phyloP scores from a whole-genome alignment of 768 basidiomycete species.

The Boletus rufocinnamomeus region DNA sequence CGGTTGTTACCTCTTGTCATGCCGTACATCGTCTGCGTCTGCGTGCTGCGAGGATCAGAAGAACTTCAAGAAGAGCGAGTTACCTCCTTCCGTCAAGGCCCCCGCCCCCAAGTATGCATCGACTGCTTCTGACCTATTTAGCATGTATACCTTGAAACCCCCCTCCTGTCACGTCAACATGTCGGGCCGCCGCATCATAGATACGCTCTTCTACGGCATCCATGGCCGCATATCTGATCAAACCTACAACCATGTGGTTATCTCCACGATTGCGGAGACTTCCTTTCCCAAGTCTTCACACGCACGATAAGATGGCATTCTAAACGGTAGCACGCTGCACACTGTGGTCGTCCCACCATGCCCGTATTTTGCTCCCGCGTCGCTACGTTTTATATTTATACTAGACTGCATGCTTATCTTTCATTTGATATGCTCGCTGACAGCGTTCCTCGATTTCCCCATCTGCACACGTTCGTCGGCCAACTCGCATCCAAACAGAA shows the following conservation, averaged over 20 bases:
- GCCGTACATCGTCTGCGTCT: conserved; percentile 1
- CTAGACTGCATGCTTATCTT: conserved; percentile 1
- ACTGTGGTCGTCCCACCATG: neutral
- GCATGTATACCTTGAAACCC: neutral
- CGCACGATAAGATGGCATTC: neutral
- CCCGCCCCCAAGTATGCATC: neutral
- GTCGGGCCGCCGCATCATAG: conserved; percentile 5
- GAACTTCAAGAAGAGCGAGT: neutral
- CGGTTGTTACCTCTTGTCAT: conserved; percentile 1
- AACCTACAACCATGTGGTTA: conserved; percentile 5
- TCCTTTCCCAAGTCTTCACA: conserved; percentile 5
- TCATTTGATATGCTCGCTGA: conserved; percentile 1
- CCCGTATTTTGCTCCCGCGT: neutral
- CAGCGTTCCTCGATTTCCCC: neutral
- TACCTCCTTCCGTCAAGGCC: neutral
- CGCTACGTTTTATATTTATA: neutral
- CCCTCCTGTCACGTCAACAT: neutral
- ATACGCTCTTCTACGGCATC: conserved; percentile 4
- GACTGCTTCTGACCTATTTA: neutral
- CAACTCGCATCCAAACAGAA: neutral
- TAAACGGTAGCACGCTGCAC: neutral
- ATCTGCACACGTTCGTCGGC: conserved; percentile 10
- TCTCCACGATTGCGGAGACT: neutral
- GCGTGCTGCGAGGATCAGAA: neutral
- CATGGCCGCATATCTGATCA: neutral